Conservation (phyloP, 2,329 filamentous ascomycete genomes). For the Penicillium hesseltinei region DNA sequence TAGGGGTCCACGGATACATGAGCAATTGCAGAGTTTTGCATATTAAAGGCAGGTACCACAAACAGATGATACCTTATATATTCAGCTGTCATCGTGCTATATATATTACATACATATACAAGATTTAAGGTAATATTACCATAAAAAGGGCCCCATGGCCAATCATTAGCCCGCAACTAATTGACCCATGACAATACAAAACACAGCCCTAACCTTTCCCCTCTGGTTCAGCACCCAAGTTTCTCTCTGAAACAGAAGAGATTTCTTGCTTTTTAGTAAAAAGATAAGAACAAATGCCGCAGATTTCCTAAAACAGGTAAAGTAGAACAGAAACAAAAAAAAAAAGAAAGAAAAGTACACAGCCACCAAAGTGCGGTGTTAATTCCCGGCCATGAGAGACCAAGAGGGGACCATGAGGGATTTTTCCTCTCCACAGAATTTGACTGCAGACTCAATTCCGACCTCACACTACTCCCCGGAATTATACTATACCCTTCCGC, state of each 20-base stretch:
- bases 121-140: constrained; percentile 10
- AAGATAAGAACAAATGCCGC: constrained; percentile 14
- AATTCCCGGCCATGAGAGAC: not conserved
- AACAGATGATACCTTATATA: not conserved
- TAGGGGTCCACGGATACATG: not conserved
- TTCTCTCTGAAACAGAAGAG: constrained; percentile 1
- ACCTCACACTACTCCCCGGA: constrained; percentile 5
- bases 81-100: not conserved
- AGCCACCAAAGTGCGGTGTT: constrained; percentile 10
- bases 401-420: constrained; percentile 16
- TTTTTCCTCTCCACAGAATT: constrained; percentile 22
- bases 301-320: not conserved
- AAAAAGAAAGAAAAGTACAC: not conserved
- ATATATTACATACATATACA: constrained; percentile 7
- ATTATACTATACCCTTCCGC: constrained; percentile 5
- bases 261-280: not conserved
- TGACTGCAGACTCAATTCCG: not conserved
- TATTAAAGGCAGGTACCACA: constrained; percentile 5
- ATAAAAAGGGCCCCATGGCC: not conserved
- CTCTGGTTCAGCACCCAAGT: not conserved
- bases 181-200: constrained; percentile 9
- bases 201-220: constrained; percentile 14
- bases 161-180: constrained; percentile 7
- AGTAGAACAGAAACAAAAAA: not conserved
- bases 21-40: not conserved